Percentiles rank a stretch among this genome's conserved stretches.
phyloP scores from a whole-genome alignment of 2,329 filamentous ascomycete genomes.

The Microsporum audouinii region DNA sequence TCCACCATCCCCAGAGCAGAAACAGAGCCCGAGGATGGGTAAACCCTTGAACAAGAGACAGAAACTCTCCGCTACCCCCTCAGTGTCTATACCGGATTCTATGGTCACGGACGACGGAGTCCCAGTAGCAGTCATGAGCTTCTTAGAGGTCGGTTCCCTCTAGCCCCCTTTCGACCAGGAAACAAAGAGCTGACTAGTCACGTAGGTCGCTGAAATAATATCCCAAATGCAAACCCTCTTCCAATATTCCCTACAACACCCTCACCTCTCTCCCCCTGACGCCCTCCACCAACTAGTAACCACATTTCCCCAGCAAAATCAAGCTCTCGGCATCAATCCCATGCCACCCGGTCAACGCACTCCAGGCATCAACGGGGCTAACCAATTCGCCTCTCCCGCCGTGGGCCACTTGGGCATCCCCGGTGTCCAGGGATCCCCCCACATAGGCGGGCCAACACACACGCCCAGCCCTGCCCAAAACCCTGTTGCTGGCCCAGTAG shows the following conservation, averaged over 20 bases:
- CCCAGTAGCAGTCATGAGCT: conserved; percentile 45
- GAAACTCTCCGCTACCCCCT: conserved; percentile 31
- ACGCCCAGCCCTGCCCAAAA: conserved; percentile 36
- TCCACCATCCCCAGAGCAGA: conserved; percentile 43
- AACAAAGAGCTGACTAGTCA: conserved; percentile 4
- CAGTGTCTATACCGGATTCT: conserved; percentile 34
- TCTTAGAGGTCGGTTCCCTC: conserved; percentile 44
- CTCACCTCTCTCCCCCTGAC: conserved; percentile 42
- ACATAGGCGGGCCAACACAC: conserved; percentile 42
- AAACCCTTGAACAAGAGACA: conserved; percentile 44
- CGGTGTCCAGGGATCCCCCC: conserved; percentile 38
- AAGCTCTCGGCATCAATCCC: conserved; percentile 23
- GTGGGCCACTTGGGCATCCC: conserved; percentile 44
- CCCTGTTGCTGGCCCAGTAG: conserved; percentile 35
- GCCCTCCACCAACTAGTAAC: conserved; percentile 45
- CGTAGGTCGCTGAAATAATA: conserved; percentile 53
- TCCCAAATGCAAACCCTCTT: conserved; percentile 53
- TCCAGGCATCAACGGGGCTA: conserved; percentile 37
- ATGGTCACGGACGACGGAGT: conserved; percentile 43
- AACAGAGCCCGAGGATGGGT: conserved; percentile 44
- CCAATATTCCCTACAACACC: conserved; percentile 44
- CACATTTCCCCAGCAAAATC: conserved; percentile 32
- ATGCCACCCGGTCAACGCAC: conserved; percentile 27
- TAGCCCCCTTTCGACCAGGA: conserved; percentile 17
- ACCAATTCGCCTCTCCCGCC: conserved; percentile 48